These are phyloP conservation scores for Fusarium acutatum DNA, from an alignment of 2,329 filamentous ascomycete species.

Conservation along the genomic window DNA sequence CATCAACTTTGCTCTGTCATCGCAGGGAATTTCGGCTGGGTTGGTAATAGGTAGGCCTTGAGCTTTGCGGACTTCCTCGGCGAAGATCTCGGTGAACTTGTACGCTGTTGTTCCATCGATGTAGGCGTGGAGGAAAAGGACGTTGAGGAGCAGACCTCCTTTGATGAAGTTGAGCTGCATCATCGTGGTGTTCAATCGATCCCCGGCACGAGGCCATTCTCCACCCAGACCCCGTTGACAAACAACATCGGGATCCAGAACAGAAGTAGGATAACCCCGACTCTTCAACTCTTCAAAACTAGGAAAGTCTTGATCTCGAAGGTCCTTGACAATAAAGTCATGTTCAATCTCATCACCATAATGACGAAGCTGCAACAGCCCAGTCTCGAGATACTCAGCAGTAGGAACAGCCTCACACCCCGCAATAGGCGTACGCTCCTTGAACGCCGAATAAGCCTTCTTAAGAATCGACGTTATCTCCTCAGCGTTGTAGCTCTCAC, in stretches of 20 bases:
- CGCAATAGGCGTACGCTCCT: neutral
- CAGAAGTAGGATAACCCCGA: neutral
- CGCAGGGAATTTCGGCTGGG: neutral
- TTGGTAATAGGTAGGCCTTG: neutral
- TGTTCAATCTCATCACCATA: conserved; percentile 15
- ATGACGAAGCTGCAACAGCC: conserved; percentile 1
- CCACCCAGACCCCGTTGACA: conserved; percentile 8
- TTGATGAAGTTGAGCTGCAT: conserved; percentile 5
- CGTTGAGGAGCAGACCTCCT: neutral
- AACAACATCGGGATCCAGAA: neutral
- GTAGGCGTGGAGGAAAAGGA: neutral
- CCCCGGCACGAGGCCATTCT: conserved; percentile 8
- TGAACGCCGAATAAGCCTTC: neutral
- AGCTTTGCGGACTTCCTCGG: neutral
- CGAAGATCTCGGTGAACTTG: conserved; percentile 12
- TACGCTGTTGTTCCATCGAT: neutral
- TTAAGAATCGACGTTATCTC: neutral
- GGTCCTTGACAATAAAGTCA: conserved; percentile 12
- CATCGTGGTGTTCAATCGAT: conserved; percentile 8
- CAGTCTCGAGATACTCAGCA: neutral
- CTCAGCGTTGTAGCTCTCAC: neutral
- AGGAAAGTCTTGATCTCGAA: neutral
- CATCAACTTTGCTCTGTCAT: neutral
- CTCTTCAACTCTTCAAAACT: conserved; percentile 3
- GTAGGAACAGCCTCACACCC: conserved; percentile 6